Evolutionary conservation across 331 rosid species (phyloP), one percentile per base, ranked within the genome.

Genomic region (Quercus lobata): DNA sequence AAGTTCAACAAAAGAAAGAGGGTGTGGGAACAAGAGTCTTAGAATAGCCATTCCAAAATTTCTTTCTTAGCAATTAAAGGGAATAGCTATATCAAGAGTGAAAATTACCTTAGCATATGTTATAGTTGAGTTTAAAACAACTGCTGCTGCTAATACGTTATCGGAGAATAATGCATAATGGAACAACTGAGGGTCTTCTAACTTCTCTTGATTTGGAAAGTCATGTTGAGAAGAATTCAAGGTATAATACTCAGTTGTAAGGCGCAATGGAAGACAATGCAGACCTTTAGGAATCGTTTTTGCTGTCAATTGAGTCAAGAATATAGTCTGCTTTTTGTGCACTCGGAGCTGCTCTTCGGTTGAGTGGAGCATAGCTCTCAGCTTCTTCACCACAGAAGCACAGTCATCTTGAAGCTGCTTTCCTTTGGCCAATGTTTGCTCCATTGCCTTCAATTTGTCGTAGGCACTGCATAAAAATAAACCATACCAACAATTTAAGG

Each of bases 241-340:
- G 66, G 88, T 74, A 81, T 93, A 88, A 84, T 87, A 96, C 78
- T 96, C 98, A 1, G 96, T 93, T 71, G 99, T 96, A 71, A 96
- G 97, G 83, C 99, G 99, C 89, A 96, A 73, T 6, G 99, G 98
- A 75, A 96, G 96, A 83, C 99, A 96, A 83, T 96, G 99, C 80
- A 93, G 98, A 78, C 99, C 99, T 80, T 90, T 96, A 22, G 99
- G 99, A 70, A 96, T 82, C 9, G 99, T 93, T 93, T 96, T 96
- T 37, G 98, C 99, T 0, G 99, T 96, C 85, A 96, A 78, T 41
- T 96, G 99, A 7, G 98, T 93, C 82, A 96, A 87, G 91, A 96
- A 96, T 85, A 85, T 16, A 72, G 94, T 86, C 94, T 96, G 99
- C 82, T 93, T 96, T 85, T 88, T 96, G 91, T 93, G 97, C 63